Conservation (phyloP, 2,329 filamentous ascomycete species). For the Dendrostoma leiphaemia region DNA sequence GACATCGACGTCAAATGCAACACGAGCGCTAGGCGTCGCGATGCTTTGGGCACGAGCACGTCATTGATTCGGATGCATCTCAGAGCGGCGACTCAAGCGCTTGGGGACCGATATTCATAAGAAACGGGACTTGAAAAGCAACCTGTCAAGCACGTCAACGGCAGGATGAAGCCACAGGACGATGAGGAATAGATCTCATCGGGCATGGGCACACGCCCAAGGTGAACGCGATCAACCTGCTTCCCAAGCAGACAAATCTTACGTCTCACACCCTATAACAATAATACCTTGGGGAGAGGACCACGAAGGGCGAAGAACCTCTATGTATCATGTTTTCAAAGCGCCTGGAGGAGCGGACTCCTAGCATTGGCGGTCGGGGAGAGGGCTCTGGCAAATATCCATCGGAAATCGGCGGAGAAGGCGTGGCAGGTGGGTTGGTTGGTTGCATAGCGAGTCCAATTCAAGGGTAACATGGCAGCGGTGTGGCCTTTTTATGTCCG, state of each 20-base stretch:
- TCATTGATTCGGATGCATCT: neutral
- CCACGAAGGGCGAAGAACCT: neutral
- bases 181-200: neutral
- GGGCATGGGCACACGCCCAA: neutral
- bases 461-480: slow-evolving; percentile 6
- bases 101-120: neutral
- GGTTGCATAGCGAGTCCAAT: slow-evolving; percentile 18
- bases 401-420: neutral
- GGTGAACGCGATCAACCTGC: neutral
- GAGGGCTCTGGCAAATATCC: neutral
- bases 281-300: neutral
- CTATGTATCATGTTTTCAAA: neutral
- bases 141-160: neutral
- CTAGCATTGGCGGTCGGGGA: neutral
- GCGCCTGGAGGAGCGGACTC: neutral
- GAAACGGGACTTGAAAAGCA: neutral
- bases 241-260: neutral
- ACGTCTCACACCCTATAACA: neutral
- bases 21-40: no score
- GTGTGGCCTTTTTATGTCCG: neutral
- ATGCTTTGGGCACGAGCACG: no score
- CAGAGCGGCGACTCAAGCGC: neutral
- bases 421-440: neutral
- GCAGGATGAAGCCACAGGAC: neutral
- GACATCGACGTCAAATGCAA: no score